phyloP scores from a whole-genome alignment of 176 grass and related monocot species.

The Olyra latifolia region DNA sequence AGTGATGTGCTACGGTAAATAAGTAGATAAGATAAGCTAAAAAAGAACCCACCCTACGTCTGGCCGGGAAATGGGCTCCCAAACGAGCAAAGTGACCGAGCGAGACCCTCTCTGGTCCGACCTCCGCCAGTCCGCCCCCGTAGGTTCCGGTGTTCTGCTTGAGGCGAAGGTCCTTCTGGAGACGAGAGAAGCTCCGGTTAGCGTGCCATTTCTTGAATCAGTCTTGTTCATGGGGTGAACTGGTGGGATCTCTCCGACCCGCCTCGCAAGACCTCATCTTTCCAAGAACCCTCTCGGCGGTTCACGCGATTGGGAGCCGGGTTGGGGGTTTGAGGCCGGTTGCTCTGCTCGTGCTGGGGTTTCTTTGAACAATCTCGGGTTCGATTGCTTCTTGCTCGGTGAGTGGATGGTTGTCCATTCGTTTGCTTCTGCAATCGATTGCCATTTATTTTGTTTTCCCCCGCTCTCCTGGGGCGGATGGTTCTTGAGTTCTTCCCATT shows the following conservation, averaged over 20 bases:
- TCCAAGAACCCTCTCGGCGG: neutral
- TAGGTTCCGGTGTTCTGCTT: no score
- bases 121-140: no score
- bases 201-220: neutral
- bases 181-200: neutral
- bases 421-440: neutral
- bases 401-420: neutral
- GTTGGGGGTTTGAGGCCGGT: neutral
- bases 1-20: no score
- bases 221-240: neutral
- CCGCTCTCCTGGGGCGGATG: neutral
- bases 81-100: no score
- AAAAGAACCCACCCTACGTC: no score
- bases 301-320: neutral
- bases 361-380: neutral
- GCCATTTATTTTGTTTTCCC: neutral
- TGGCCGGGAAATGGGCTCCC: no score
- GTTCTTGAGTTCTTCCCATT: neutral
- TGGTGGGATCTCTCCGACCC: neutral
- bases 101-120: no score
- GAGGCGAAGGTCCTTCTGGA: neutral
- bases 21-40: no score
- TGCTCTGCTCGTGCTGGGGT: neutral
- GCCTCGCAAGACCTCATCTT: conserved; percentile 3
- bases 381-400: neutral